Conservation (phyloP, 179 eudicot species). For the Sideroxylon spinosum region DNA sequence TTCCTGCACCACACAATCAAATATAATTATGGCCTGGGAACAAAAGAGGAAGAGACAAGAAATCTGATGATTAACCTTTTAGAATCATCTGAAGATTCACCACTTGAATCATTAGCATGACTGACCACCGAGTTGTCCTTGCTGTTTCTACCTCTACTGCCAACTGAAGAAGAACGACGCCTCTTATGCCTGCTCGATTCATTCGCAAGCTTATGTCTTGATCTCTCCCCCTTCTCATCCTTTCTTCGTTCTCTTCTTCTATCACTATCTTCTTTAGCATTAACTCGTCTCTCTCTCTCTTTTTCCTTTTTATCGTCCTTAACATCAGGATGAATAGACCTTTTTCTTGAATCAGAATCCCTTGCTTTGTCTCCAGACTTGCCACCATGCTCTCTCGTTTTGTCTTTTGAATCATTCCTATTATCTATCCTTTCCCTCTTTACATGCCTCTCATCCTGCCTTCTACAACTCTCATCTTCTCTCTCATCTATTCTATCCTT, state of each 20-base stretch:
- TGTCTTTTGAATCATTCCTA: constrained; percentile 42
- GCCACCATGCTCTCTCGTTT: constrained; percentile 48
- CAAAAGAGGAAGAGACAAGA: not conserved
- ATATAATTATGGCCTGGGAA: constrained; percentile 8
- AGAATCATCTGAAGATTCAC: constrained; percentile 60
- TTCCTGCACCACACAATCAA: constrained; percentile 50
- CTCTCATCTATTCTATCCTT: constrained; percentile 40
- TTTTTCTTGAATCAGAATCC: constrained; percentile 57
- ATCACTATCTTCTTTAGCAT: constrained; percentile 45
- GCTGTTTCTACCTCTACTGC: constrained; percentile 47
- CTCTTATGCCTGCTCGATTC: constrained; percentile 63
- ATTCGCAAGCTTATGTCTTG: constrained; percentile 49
- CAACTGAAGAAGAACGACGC: constrained; percentile 57
- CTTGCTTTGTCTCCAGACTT: constrained; percentile 47
- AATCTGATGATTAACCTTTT: constrained; percentile 50
- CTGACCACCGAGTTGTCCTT: constrained; percentile 44
- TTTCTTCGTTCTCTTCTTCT: constrained; percentile 50
- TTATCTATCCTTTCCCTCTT: constrained; percentile 45
- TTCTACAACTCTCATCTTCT: constrained; percentile 42
- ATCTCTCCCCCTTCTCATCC: constrained; percentile 59
- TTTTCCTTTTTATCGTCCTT: constrained; percentile 50
- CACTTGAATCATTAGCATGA: constrained; percentile 50
- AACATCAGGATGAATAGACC: constrained; percentile 38
- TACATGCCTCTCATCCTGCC: constrained; percentile 46
- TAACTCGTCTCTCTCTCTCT: constrained; percentile 47